These are phyloP conservation scores for Ophiostoma ulmi DNA, from an alignment of 2,329 filamentous ascomycete species.

Conservation along the genomic window DNA sequence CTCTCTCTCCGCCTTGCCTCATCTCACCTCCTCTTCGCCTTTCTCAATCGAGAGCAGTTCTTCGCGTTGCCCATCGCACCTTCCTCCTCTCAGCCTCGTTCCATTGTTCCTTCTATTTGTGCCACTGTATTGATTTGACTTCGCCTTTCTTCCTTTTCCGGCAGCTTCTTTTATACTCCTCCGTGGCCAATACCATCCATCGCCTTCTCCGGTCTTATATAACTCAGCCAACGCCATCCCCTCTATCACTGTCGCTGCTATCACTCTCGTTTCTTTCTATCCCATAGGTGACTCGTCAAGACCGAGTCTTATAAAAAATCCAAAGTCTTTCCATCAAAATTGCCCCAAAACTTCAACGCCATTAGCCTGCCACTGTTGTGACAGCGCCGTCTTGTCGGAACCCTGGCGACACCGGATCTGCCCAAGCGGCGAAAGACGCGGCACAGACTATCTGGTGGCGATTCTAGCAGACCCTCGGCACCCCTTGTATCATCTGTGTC, in stretches of 20 bases:
- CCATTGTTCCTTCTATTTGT: background rate
- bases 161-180: background rate
- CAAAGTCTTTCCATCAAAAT: background rate
- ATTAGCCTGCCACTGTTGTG: background rate
- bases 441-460: background rate
- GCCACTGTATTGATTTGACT: background rate
- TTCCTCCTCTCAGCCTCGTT: background rate
- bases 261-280: background rate
- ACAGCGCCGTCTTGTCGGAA: background rate
- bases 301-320: background rate
- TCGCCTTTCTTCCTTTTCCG: background rate
- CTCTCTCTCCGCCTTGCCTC: background rate
- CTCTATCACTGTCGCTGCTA: background rate
- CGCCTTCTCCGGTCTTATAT: background rate
- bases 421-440: conserved; percentile 17
- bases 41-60: background rate
- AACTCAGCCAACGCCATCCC: background rate
- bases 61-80: background rate
- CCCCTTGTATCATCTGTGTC: background rate
- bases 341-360: background rate
- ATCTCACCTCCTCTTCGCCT: background rate
- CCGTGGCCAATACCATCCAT: background rate
- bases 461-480: background rate
- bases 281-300: background rate
- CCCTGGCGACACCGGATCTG: conserved; percentile 3